Evolutionary conservation across 2,329 filamentous ascomycete species (phyloP).

Genomic region (Botryotinia narcissicola): DNA sequence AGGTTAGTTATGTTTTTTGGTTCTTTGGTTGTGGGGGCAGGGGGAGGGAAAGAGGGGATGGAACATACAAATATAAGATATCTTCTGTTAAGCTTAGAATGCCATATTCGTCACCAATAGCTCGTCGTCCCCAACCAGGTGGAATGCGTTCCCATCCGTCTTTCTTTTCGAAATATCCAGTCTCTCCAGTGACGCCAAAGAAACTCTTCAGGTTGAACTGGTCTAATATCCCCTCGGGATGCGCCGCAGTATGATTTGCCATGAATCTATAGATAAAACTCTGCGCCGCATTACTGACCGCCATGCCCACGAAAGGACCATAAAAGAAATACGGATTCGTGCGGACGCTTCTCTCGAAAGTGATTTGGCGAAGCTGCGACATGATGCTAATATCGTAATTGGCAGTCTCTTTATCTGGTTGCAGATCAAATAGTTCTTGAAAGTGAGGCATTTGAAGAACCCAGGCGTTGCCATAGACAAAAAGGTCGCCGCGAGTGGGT

Average conservation of each 20-base stretch:
- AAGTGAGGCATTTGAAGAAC: slow-evolving; percentile 41
- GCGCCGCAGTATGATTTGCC: slow-evolving; percentile 9
- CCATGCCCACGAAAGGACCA: slow-evolving; percentile 27
- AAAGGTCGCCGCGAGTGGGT: slow-evolving; percentile 49
- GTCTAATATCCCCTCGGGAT: slow-evolving; percentile 39
- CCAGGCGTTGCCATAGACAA: slow-evolving; percentile 12
- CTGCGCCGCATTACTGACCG: slow-evolving; percentile 3
- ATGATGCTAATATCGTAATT: slow-evolving; percentile 43
- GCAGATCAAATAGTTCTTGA: slow-evolving; percentile 46
- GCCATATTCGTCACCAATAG: slow-evolving; percentile 42
- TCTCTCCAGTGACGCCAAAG: slow-evolving; percentile 23
- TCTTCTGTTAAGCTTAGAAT: slow-evolving; percentile 40
- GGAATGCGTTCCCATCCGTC: slow-evolving; percentile 30
- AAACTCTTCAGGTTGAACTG: slow-evolving; percentile 31
- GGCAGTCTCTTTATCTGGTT: slow-evolving; percentile 39
- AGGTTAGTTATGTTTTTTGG: neutral
- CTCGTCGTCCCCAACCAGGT: slow-evolving; percentile 33
- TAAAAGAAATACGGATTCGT: slow-evolving; percentile 53
- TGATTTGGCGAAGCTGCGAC: slow-evolving; percentile 43
- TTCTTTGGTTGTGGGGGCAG: no score
- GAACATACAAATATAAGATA: slow-evolving; percentile 42
- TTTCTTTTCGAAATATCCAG: neutral
- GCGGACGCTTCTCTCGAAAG: slow-evolving; percentile 38
- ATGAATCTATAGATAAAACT: slow-evolving; percentile 12
- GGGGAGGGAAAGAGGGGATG: no score